phyloP scores from a whole-genome alignment of 495 filamentous ascomycete species.

The Beverwykella pulmonaria region DNA sequence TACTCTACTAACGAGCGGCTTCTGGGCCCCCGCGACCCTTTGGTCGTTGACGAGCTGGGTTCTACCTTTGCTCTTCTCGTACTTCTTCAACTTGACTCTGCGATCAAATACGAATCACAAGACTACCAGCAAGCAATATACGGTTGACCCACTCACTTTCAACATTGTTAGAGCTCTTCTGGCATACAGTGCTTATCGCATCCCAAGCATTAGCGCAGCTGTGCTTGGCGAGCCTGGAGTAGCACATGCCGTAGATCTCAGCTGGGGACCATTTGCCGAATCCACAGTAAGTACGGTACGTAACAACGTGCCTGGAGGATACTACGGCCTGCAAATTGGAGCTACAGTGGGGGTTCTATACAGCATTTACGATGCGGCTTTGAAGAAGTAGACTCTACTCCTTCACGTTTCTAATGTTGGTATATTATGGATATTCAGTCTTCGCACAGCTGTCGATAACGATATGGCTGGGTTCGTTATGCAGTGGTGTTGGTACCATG shows the following conservation, averaged over 20 bases:
- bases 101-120: conserved; percentile 44
- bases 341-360: conserved; percentile 68
- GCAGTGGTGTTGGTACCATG: not conserved
- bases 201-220: not conserved
- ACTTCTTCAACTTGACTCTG: conserved; percentile 82
- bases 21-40: conserved; percentile 80
- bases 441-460: not conserved
- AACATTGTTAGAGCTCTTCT: conserved; percentile 82
- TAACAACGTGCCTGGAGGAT: conserved; percentile 69
- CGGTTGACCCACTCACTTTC: conserved; percentile 83
- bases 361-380: conserved; percentile 79
- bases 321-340: conserved; percentile 69
- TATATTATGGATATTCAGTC: not conserved
- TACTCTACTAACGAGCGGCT: conserved; percentile 69
- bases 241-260: conserved; percentile 63
- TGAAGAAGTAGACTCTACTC: conserved; percentile 61
- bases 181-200: conserved; percentile 71
- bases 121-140: conserved; percentile 49
- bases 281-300: conserved; percentile 64
- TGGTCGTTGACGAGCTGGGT: conserved; percentile 75
- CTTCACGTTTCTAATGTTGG: not conserved
- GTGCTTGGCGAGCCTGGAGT: conserved; percentile 1
- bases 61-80: conserved; percentile 71
- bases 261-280: conserved; percentile 61
- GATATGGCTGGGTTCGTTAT: not conserved